Evolutionary conservation across 106 monocot genomes (phyloP).

Genomic region (Dioscorea dumetorum): DNA sequence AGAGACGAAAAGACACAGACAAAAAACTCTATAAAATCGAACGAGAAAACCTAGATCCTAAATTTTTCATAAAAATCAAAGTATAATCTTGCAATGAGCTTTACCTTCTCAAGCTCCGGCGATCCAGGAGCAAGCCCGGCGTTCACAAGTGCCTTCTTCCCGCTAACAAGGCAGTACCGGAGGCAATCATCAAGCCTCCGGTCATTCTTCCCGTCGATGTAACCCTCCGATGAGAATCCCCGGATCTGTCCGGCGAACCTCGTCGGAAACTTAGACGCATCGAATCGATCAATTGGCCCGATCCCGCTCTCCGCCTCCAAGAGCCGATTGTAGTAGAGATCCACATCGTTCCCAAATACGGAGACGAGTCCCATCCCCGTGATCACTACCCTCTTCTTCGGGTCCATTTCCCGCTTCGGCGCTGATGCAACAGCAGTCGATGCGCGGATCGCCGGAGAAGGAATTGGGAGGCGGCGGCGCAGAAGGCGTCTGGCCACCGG

Average conservation of each 20-base stretch:
- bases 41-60: background rate
- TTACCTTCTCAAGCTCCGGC: conserved; percentile 35
- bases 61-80: background rate
- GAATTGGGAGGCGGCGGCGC: conserved; percentile 7
- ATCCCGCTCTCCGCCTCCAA: conserved; percentile 86
- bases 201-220: conserved; percentile 88
- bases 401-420: conserved; percentile 73
- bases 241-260: conserved; percentile 87
- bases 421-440: conserved; percentile 30
- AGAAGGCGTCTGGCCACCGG: background rate
- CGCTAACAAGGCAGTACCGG: conserved; percentile 76
- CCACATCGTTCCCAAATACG: conserved; percentile 91
- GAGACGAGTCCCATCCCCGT: conserved; percentile 97
- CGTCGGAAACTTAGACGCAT: conserved; percentile 84
- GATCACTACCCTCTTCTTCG: conserved; percentile 90
- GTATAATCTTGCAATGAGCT: background rate
- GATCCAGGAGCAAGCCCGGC: conserved; percentile 50
- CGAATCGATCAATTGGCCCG: conserved; percentile 77
- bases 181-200: conserved; percentile 72
- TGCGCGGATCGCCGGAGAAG: conserved; percentile 13
- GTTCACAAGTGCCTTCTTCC: conserved; percentile 82
- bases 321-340: conserved; percentile 71
- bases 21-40: background rate
- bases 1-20: background rate
- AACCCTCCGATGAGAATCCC: conserved; percentile 77